phyloP scores from a whole-genome alignment of 2,329 filamentous ascomycete genomes.

The Rhexocercosporidium sp. region DNA sequence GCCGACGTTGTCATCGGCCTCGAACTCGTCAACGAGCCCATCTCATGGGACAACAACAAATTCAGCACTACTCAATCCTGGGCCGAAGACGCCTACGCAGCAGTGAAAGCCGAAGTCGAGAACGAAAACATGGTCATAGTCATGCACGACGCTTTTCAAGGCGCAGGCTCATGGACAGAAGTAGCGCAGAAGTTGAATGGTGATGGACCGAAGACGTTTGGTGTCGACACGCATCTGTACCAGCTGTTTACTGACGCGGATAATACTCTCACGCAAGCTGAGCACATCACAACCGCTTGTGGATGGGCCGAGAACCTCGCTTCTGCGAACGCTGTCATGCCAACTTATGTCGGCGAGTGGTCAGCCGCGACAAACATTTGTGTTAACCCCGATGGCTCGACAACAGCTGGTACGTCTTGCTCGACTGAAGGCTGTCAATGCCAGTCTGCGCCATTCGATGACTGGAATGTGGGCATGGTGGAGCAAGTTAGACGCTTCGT shows the following conservation, averaged over 20 bases:
- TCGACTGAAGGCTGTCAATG: constrained; percentile 45
- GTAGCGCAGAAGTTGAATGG: constrained; percentile 30
- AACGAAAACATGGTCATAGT: constrained; percentile 45
- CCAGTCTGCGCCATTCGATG: constrained; percentile 39
- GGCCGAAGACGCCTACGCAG: constrained; percentile 43
- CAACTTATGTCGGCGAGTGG: constrained; percentile 50
- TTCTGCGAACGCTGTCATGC: constrained; percentile 38
- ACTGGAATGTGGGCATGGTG: constrained; percentile 44
- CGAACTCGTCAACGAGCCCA: constrained; percentile 49
- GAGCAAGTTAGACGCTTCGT: constrained; percentile 45
- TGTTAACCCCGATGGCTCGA: constrained; percentile 46
- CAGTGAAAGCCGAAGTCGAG: constrained; percentile 39
- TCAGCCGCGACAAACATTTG: constrained; percentile 47
- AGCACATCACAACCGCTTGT: constrained; percentile 49
- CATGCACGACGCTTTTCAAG: constrained; percentile 47
- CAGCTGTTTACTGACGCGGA: constrained; percentile 45
- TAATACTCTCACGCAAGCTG: constrained; percentile 42
- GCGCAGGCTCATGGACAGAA: constrained; percentile 42
- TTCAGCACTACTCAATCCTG: constrained; percentile 44
- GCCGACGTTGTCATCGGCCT: constrained; percentile 48
- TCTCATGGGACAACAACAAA: constrained; percentile 44
- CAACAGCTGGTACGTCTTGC: constrained; percentile 43
- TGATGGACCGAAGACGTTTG: constrained; percentile 41
- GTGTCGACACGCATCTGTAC: constrained; percentile 48
- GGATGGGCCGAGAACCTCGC: constrained; percentile 42